A percentile compares a stretch with the other conserved stretches of the same genome.
Evolutionary conservation across 2,329 filamentous ascomycete species (phyloP).

Genomic region (Decorospora gaudefroyi): DNA sequence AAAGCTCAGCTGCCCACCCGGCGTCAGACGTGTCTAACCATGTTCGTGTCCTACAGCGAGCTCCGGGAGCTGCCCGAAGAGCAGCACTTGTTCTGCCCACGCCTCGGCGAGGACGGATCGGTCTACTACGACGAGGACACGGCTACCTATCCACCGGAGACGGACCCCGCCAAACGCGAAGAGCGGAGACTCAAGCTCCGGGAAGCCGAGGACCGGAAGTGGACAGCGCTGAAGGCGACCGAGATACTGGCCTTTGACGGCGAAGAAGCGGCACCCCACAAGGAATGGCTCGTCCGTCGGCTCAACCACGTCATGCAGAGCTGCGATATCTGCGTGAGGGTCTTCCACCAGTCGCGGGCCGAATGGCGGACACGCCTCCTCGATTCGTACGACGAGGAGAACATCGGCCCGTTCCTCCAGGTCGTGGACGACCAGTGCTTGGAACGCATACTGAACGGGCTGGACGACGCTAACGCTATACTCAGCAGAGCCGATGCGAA

Average conservation of each 20-base stretch:
- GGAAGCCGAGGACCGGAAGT: slow-evolving; percentile 49
- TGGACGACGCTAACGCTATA: slow-evolving; percentile 49
- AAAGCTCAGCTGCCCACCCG: not conserved
- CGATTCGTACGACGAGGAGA: slow-evolving; percentile 52
- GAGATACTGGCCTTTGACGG: slow-evolving; percentile 56
- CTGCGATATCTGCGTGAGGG: slow-evolving; percentile 57
- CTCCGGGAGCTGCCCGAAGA: slow-evolving; percentile 46
- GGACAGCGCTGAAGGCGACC: slow-evolving; percentile 49
- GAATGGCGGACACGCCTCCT: slow-evolving; percentile 50
- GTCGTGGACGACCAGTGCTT: slow-evolving; percentile 54
- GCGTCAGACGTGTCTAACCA: slow-evolving; percentile 28
- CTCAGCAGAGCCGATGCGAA: slow-evolving; percentile 54
- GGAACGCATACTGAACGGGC: slow-evolving; percentile 50
- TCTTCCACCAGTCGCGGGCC: slow-evolving; percentile 53
- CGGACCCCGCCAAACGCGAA: slow-evolving; percentile 31
- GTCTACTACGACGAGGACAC: slow-evolving; percentile 55
- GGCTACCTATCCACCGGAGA: slow-evolving; percentile 34
- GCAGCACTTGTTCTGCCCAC: slow-evolving; percentile 57
- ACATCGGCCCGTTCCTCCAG: slow-evolving; percentile 51
- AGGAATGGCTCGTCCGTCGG: slow-evolving; percentile 48
- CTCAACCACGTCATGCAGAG: slow-evolving; percentile 50
- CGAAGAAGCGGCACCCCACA: slow-evolving; percentile 51
- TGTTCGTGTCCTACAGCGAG: slow-evolving; percentile 34
- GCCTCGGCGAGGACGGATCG: slow-evolving; percentile 41
- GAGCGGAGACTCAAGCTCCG: slow-evolving; percentile 43